Percentiles rank a stretch among this genome's conserved stretches.
phyloP scores from a whole-genome alignment of 2,329 filamentous ascomycete genomes.

The Elsinoe fawcettii region DNA sequence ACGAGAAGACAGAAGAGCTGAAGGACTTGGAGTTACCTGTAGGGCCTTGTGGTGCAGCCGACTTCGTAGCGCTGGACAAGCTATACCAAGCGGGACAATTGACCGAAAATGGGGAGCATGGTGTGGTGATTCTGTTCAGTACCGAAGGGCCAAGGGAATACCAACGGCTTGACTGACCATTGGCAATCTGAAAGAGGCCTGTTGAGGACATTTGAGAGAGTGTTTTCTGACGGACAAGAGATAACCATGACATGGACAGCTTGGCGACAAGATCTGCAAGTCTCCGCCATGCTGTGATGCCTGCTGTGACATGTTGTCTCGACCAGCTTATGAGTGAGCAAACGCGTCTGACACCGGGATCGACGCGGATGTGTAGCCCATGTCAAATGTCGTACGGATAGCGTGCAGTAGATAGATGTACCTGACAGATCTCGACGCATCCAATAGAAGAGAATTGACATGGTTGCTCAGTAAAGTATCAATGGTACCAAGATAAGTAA shows the following conservation, averaged over 20 bases:
- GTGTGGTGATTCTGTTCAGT: slow-evolving; percentile 55
- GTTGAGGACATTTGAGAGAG: background rate
- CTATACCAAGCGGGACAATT: slow-evolving; percentile 32
- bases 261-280: background rate
- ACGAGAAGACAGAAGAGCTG: slow-evolving; percentile 41
- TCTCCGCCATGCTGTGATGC: background rate
- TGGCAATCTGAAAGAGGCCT: background rate
- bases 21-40: slow-evolving; percentile 39
- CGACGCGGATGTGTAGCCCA: background rate
- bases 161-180: slow-evolving; percentile 12
- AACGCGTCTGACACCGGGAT: slow-evolving; percentile 12
- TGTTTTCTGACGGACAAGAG: background rate
- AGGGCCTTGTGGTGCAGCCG: slow-evolving; percentile 58
- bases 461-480: slow-evolving; percentile 8
- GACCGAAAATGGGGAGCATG: slow-evolving; percentile 38
- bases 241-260: background rate
- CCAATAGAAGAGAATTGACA: slow-evolving; percentile 1
- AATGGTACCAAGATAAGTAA: slow-evolving; percentile 3
- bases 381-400: background rate
- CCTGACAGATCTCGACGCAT: slow-evolving; percentile 1
- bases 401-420: background rate
- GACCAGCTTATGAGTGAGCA: background rate
- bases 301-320: background rate
- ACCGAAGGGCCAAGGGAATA: slow-evolving; percentile 58
- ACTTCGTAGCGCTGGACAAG: slow-evolving; percentile 49